A percentile compares a stretch with the other conserved stretches of the same genome.
Conservation (phyloP, 805 yeast genomes). For the Starmerella etchellsii region DNA sequence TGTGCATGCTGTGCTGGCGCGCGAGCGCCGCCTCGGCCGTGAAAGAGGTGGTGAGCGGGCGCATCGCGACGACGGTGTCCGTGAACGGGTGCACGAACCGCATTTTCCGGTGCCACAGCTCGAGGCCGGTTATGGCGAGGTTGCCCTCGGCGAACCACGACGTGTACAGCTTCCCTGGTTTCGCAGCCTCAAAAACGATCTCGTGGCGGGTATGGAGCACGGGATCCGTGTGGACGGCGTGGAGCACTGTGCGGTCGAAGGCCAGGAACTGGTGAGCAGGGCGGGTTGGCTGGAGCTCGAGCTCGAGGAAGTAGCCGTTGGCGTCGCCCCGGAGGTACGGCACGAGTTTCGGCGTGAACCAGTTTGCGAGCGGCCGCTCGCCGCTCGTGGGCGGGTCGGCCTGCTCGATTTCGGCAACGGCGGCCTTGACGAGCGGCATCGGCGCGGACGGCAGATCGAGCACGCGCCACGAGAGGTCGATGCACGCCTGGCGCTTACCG, state of each 20-base stretch:
- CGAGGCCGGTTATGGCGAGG: slow-evolving; percentile 25
- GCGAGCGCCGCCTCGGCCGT: slow-evolving; percentile 20
- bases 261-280: slow-evolving; percentile 9
- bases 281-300: slow-evolving; percentile 30
- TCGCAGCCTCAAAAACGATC: slow-evolving; percentile 6
- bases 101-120: slow-evolving; percentile 21
- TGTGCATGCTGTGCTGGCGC: slow-evolving; percentile 11
- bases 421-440: neutral
- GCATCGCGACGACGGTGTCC: slow-evolving; percentile 14
- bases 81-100: slow-evolving; percentile 20
- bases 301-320: slow-evolving; percentile 29
- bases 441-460: neutral
- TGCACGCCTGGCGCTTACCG: slow-evolving; percentile 19
- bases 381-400: neutral
- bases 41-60: slow-evolving; percentile 19
- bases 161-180: slow-evolving; percentile 12
- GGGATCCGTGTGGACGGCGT: neutral
- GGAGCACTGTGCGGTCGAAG: slow-evolving; percentile 15
- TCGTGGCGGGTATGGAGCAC: neutral
- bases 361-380: slow-evolving; percentile 26
- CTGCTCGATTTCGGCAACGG: neutral
- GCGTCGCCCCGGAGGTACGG: slow-evolving; percentile 30
- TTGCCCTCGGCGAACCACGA: slow-evolving; percentile 28
- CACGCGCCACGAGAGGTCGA: slow-evolving; percentile 24
- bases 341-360: slow-evolving; percentile 29